These are phyloP conservation scores for Castanea crenata DNA, from an alignment of 306 rosid genomes.

Conservation along the genomic window DNA sequence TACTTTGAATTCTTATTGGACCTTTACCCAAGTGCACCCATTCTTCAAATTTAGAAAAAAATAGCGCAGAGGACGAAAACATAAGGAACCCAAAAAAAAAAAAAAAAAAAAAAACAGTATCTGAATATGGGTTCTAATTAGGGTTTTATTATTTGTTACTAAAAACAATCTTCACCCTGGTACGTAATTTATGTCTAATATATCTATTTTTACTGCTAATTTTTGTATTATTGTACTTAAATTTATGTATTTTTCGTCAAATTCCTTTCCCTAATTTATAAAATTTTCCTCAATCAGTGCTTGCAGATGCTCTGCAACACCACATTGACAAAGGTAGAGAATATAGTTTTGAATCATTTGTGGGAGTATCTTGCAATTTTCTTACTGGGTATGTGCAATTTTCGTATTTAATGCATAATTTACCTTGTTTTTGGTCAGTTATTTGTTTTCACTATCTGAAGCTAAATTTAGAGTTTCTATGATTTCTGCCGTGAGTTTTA, in stretches of 20 bases:
- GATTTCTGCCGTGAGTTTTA: not conserved
- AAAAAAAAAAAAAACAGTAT: not conserved
- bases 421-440: not conserved
- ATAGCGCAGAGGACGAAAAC: not conserved
- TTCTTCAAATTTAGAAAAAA: not conserved
- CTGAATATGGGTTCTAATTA: not conserved
- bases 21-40: not conserved
- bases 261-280: not conserved
- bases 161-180: not conserved
- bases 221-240: not conserved
- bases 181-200: not conserved
- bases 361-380: not conserved
- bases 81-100: constrained; percentile 8
- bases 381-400: not conserved
- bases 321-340: constrained; percentile 18
- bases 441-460: not conserved
- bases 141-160: constrained; percentile 2
- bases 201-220: not conserved
- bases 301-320: constrained; percentile 18
- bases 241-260: not conserved
- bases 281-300: not conserved
- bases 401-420: not conserved
- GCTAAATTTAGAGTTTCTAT: not conserved
- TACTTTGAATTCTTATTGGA: not conserved
- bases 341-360: constrained; percentile 3